Base-by-base conservation (phyloP, 805 yeast species). In the Starmerella stigmatis region DNA sequence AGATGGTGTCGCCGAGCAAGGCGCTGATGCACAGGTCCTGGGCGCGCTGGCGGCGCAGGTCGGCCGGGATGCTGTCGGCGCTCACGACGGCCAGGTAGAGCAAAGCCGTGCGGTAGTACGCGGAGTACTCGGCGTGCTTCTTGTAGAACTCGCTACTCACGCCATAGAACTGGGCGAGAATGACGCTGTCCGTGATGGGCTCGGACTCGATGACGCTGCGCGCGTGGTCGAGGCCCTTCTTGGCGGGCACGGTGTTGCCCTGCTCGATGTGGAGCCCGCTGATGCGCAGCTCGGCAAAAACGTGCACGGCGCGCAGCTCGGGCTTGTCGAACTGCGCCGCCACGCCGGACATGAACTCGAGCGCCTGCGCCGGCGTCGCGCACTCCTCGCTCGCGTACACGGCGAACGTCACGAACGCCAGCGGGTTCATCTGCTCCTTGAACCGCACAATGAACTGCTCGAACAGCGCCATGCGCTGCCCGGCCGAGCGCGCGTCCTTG, bases 1-100 rank as follows among this genome's bases (percentile, higher is more conserved):
- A 92, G 56, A 89, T 84, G 58, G 76, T 79, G 60, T 86, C 94
- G 40, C 96, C 97, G 56, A 89, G 71, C 48, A 92, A 68, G 0
- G 96, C 97, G 26, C 94, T 79, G 37, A 86, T 71, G 48, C 89
- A 74, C 54, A 89, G 74, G 54, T 89, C 94, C 57, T 78, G 77
- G 2, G 85, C 83, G 42, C 79, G 63, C 45, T 67, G 68, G 54
- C 71, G 72, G 54, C 66, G 69, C 40, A 68, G 71, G 28, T 59
- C 53, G 11, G 48, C 32, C 10, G 69, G 53, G 46, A 77, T 61
- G 23, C 63, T 67, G 21, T 64, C 64, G 19, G 72, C 53, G 42
- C 73, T 72, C 23, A 39, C 39, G 43, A 85, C 69, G 5, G 95
- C 88, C 51, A 92, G 70, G 61, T 79, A 89, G 49, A 89, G 67